phyloP scores from a whole-genome alignment of 352 stramenopile species.

The Thraustotheca clavata region DNA sequence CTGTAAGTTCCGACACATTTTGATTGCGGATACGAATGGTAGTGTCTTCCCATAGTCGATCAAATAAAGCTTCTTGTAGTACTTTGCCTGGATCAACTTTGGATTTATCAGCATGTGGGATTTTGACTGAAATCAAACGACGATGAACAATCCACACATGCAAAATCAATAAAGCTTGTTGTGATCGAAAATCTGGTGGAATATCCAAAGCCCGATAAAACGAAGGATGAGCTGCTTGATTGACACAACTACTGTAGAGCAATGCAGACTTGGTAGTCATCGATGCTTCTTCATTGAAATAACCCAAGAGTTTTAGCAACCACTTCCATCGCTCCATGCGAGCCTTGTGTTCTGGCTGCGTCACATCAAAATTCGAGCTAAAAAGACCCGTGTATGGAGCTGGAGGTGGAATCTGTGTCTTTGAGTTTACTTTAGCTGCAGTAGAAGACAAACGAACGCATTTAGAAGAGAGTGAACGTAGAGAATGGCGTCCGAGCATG shows the following conservation, averaged over 20 bases:
- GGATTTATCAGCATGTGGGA: conserved; percentile 31
- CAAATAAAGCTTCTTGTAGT: conserved; percentile 94
- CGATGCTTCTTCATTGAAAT: conserved; percentile 79
- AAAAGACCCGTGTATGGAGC: conserved; percentile 62
- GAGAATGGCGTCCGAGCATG: too few relatives aligned
- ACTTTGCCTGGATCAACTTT: conserved; percentile 61
- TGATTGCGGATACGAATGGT: conserved; percentile 86
- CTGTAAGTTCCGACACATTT: conserved; percentile 91
- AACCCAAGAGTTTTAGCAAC: conserved; percentile 76
- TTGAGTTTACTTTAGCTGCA: not conserved
- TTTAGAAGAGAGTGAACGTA: too few relatives aligned
- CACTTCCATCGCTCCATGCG: conserved; percentile 67
- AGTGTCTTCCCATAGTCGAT: conserved; percentile 95
- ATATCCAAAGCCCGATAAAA: conserved; percentile 65
- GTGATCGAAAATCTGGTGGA: conserved; percentile 80
- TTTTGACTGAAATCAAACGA: conserved; percentile 61
- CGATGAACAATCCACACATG: conserved; percentile 97
- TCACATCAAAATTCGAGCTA: conserved; percentile 78
- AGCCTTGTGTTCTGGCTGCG: conserved; percentile 34
- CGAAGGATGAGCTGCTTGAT: conserved; percentile 59
- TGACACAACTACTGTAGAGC: conserved; percentile 80
- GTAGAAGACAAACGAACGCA: too few relatives aligned
- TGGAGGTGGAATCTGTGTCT: conserved; percentile 73
- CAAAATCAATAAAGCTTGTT: conserved; percentile 90
- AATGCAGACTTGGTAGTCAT: conserved; percentile 62